These are phyloP conservation scores for Aulographum hederae DNA, from an alignment of 2,329 filamentous ascomycete genomes.

Conservation along the genomic window DNA sequence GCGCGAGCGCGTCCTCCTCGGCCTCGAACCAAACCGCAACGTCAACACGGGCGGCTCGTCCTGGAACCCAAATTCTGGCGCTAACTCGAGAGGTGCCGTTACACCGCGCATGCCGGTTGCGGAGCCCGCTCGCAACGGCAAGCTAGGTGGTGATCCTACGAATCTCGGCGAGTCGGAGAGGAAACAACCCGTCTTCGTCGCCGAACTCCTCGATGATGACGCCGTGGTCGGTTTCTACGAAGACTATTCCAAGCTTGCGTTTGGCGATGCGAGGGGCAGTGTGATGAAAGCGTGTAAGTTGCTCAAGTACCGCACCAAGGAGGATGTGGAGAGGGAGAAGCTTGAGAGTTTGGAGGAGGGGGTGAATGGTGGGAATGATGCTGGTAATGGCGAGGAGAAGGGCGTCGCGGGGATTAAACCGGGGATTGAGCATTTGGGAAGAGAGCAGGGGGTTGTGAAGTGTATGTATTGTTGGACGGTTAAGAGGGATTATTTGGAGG, in stretches of 20 bases:
- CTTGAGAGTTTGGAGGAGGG: constrained; percentile 23
- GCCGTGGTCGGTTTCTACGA: constrained; percentile 91
- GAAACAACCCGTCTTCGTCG: constrained; percentile 65
- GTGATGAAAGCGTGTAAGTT: constrained; percentile 72
- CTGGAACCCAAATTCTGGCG: constrained; percentile 21
- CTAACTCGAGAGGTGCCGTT: constrained; percentile 23
- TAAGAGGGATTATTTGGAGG: constrained; percentile 92
- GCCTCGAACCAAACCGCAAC: constrained; percentile 74
- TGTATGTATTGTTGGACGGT: constrained; percentile 96
- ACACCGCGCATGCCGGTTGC: constrained; percentile 26
- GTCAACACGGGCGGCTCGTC: constrained; percentile 36
- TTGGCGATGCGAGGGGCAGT: constrained; percentile 73
- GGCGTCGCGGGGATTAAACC: constrained; percentile 11
- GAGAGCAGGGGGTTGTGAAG: constrained; percentile 78
- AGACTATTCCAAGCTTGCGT: constrained; percentile 82
- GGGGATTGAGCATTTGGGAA: constrained; percentile 22
- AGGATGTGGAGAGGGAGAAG: constrained; percentile 20
- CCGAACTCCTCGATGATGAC: constrained; percentile 84
- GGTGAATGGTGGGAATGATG: constrained; percentile 22
- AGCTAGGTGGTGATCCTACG: not conserved
- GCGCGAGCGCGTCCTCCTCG: constrained; percentile 76
- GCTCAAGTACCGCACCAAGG: constrained; percentile 65
- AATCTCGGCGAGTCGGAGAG: not conserved
- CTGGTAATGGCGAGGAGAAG: constrained; percentile 12
- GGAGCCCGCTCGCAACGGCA: constrained; percentile 12